A percentile compares a stretch with the other conserved stretches of the same genome.
phyloP scores from a whole-genome alignment of 208 protist species.

The Vickermania spadyakhi region DNA sequence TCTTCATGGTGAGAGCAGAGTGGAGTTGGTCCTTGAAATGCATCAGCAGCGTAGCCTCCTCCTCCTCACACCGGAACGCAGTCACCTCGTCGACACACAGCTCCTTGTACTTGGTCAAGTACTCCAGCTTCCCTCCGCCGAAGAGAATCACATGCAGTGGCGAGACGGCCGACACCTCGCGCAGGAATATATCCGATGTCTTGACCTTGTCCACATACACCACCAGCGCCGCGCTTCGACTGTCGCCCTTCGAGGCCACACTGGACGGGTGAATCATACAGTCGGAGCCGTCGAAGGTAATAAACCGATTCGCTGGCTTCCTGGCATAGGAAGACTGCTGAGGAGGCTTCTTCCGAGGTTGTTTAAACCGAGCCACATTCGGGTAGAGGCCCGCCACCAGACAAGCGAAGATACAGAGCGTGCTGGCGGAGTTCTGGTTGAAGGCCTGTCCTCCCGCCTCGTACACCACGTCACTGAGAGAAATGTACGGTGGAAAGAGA shows the following conservation, averaged over 20 bases:
- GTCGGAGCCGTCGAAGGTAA: constrained; percentile 77
- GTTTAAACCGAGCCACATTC: constrained; percentile 79
- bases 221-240: constrained; percentile 66
- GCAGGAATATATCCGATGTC: constrained; percentile 88
- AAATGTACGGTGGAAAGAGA: constrained; percentile 49
- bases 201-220: constrained; percentile 94
- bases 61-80: constrained; percentile 64
- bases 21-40: constrained; percentile 82
- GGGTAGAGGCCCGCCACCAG: constrained; percentile 93
- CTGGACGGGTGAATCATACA: constrained; percentile 88
- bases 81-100: constrained; percentile 75
- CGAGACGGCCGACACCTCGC: constrained; percentile 84
- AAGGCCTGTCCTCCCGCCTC: constrained; percentile 71
- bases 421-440: constrained; percentile 81
- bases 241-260: constrained; percentile 64
- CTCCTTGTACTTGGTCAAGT: constrained; percentile 69
- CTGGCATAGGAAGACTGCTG: not conserved
- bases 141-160: constrained; percentile 92
- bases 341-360: not conserved
- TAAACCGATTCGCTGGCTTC: constrained; percentile 11
- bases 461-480: constrained; percentile 64
- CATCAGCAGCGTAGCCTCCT: constrained; percentile 71
- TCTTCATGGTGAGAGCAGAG: constrained; percentile 76
- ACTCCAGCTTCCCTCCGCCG: constrained; percentile 71
- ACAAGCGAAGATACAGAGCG: constrained; percentile 81